Base-by-base conservation (phyloP, 2,329 filamentous ascomycete genomes). In the Xylaria sp. region DNA sequence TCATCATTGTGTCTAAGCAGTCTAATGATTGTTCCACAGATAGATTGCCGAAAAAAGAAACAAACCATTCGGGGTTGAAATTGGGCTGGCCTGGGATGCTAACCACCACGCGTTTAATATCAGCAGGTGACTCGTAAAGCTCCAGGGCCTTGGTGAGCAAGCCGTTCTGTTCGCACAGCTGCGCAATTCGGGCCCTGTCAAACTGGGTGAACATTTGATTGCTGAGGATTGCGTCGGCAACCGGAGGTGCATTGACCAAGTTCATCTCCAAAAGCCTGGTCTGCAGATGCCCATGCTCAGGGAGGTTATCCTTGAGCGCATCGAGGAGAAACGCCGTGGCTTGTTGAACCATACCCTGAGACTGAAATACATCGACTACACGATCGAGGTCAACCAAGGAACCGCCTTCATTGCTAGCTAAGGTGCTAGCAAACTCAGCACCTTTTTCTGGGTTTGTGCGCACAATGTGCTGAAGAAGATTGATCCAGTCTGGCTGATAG, bases 191-290 rank as follows among this genome's bases (percentile, higher is more conserved):
- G 54, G 90, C 83, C 84, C 93, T 97, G 83, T 99, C 96, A 78
- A 97, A 99, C 83, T 99, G 90, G 0, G 94, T 94, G 82, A 99
- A 98, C 92, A 99, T 98, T 76, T 98, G 93, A 77, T 99, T 99
- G 73, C 95, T 93, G 48, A 99, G 88, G 74, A 99, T 99, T 40
- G 96, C 96, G 81, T 99, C 97, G 3, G 97, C 96, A 63, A 99
- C 97, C 81, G 98, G 96, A 60, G 96, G 96, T 1, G 96, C 97
- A 75, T 97, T 97, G 82, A 97, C 87, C 71, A 99, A 83, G 81
- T 99, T 99, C 94, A 99, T 98, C 86, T 99, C 97, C 65, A 99
- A 85, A 2, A 99, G 87, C 69, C 96, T 92, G 25, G 97, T 99
- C 82, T 99, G 96, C 47, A 99, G 86, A 74, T 95, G 91, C 47